Conservation (phyloP, 1,284 basidiomycete species). For the Moesziomyces parantarcticus region DNA sequence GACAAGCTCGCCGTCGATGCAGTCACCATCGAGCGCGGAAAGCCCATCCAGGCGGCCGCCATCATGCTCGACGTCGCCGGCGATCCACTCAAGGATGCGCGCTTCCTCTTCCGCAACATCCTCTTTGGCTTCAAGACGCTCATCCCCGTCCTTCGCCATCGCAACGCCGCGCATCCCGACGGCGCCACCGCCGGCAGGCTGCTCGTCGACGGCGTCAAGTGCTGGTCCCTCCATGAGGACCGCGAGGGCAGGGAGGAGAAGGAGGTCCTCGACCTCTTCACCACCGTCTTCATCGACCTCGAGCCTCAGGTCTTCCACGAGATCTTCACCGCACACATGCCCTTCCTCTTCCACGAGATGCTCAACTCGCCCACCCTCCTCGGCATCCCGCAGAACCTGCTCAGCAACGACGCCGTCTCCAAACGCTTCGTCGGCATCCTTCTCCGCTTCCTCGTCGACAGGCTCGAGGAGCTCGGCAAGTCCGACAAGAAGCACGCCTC, state of each 20-base stretch:
- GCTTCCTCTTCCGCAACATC: slow-evolving; percentile 86
- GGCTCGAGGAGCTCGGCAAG: slow-evolving; percentile 85
- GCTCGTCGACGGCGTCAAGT: slow-evolving; percentile 85
- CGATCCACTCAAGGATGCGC: slow-evolving; percentile 72
- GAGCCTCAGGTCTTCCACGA: slow-evolving; percentile 65
- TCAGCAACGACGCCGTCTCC: slow-evolving; percentile 83
- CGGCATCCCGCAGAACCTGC: slow-evolving; percentile 87
- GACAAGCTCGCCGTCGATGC: slow-evolving; percentile 24
- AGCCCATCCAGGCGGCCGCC: slow-evolving; percentile 68
- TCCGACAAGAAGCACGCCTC: slow-evolving; percentile 79
- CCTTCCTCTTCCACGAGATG: slow-evolving; percentile 63
- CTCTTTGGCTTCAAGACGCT: slow-evolving; percentile 89
- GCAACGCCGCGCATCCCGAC: slow-evolving; percentile 82
- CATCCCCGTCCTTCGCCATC: slow-evolving; percentile 81
- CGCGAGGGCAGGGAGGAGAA: slow-evolving; percentile 78
- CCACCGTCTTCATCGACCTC: slow-evolving; percentile 70
- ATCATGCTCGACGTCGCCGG: slow-evolving; percentile 68
- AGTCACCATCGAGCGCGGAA: slow-evolving; percentile 69
- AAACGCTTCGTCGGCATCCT: slow-evolving; percentile 92
- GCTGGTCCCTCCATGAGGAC: slow-evolving; percentile 85
- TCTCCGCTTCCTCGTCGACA: slow-evolving; percentile 83
- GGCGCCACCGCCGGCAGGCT: slow-evolving; percentile 87
- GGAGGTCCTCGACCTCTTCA: slow-evolving; percentile 88
- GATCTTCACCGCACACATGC: slow-evolving; percentile 59
- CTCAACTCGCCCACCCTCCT: slow-evolving; percentile 79